Base-by-base conservation (phyloP, 2,329 filamentous ascomycete species). In the Coniochaeta hoffmannii region DNA sequence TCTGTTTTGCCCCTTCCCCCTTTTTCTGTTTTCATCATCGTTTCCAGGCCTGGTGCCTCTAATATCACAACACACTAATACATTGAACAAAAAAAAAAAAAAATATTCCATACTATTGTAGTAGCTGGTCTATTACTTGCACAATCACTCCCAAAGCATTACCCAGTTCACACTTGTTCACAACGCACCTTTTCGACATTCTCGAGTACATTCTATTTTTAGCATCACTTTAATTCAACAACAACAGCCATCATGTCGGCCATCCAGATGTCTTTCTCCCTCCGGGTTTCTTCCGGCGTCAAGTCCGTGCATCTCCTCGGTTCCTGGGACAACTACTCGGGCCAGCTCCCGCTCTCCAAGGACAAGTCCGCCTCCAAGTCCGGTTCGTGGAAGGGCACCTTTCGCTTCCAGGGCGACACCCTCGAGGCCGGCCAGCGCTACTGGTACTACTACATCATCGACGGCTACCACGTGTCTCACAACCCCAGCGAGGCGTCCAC, bases 381-480 rank as follows among this genome's bases (percentile, higher is more conserved):
- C 56, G 91, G 91, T 69, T 88, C 88, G 65, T 97, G 93, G 91
- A 89, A 92, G 73, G 94, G 93, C 69, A 95, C 90, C 68, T 97
- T 99, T 81, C 88, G 90, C 77, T 97, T 99, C 78, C 89, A 94
- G 76, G 88, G 87, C 70, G 76, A 84, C 60, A 93, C 90, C 58
- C 83, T 97, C 66, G 86, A 93, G 79, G 80, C 90, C 66, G 91
- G 93, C 71, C 86, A 90, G 71, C 87, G 93, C 71, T 97, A 97
- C 85, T 99, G 94, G 94, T 99, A 97, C 86, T 99, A 99, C 85
- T 99, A 97, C 82, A 97, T 97, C 85, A 94, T 97, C 73, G 94
- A 99, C 73, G 94, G 94, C 65, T 97, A 97, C 85, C 92, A 97
- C 74, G 88, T 96, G 72, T 92, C 92, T 59, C 93, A 97, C 82